Conservation (phyloP, 192 early-diverging fungal species). For the Gaertneriomyces sp. region DNA sequence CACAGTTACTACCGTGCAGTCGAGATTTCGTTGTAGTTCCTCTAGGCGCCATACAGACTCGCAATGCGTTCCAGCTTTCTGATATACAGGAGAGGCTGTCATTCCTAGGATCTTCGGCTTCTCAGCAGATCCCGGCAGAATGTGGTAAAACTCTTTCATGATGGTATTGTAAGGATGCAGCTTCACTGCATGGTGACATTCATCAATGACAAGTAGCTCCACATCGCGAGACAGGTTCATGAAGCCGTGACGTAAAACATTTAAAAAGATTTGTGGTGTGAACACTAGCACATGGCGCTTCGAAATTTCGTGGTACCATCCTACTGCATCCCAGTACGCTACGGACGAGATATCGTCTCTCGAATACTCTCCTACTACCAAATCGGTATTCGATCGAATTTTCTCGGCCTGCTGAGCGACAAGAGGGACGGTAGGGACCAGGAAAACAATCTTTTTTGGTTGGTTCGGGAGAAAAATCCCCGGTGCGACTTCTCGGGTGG, state of each 20-base stretch:
- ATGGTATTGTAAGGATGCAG: conserved; percentile 75
- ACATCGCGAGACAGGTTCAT: conserved; percentile 46
- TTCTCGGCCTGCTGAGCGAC: conserved; percentile 81
- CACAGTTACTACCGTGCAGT: conserved; percentile 37
- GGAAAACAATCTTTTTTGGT: conserved; percentile 54
- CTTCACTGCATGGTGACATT: conserved; percentile 84
- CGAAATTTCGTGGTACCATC: conserved; percentile 66
- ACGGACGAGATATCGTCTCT: conserved; percentile 31
- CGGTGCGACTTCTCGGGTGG: neutral
- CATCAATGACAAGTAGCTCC: conserved; percentile 81
- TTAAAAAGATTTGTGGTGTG: conserved; percentile 84
- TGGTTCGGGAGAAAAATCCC: conserved; percentile 20
- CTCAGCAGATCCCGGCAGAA: conserved; percentile 40
- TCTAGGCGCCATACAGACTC: conserved; percentile 21
- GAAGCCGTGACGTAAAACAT: conserved; percentile 69
- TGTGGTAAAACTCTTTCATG: conserved; percentile 80
- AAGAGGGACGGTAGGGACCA: conserved; percentile 81
- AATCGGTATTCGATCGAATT: conserved; percentile 64
- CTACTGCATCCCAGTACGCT: conserved; percentile 29
- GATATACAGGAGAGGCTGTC: conserved; percentile 82
- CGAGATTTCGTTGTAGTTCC: conserved; percentile 34
- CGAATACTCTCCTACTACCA: conserved; percentile 65
- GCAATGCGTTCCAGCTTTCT: conserved; percentile 24
- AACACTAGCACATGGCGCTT: conserved; percentile 76
- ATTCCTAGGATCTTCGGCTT: conserved; percentile 86